Evolutionary conservation across 768 basidiomycete genomes (phyloP), one percentile per base, ranked within the genome.

Genomic region (Calvatia gigantea): DNA sequence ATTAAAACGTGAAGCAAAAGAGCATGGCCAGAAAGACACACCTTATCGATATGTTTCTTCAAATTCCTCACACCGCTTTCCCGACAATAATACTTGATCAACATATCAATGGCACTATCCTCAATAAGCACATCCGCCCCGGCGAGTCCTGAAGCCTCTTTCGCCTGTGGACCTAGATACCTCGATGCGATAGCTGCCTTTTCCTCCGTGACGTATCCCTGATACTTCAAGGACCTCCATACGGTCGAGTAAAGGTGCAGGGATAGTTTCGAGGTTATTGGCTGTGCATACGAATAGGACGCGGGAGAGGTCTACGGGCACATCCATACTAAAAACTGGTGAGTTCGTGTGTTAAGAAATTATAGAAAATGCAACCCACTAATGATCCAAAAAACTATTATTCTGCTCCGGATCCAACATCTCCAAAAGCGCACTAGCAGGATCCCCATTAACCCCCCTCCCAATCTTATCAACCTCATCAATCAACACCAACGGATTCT

Each of bases 11-110:
- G 28, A 25, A 32, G 21, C n/a, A n/a, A 2, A 23, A 8, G 31
- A 59, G 33, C 27, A 33, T 44, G 23, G 23, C 41, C 19, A 25
- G n/a, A 6, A 33, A 46, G 54, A 61, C 65, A 2, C 57, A 93
- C 94, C 85, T 98, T 98, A 66, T 99, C 96, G 52, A 99, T 96
- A 64, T 95, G 91, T 73, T 99, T 98, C 85, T 98, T 98, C 68
- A 99, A 66, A 66, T 94, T 94, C 46, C 97, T 78, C 28, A 99
- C 97, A 41, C 97, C 97, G 62, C 93, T 96, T 75, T 99, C 97
- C 21, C 97, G 82, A 67, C 93, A 95, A 70, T 98, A 98, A 69
- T 94, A 98, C 67, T 95, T 90, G 74, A 99, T 98, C 50, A 99
- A 78, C 9, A 83, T 73, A 61, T 95, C 92, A 42, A 98, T 86